phyloP scores from a whole-genome alignment of 2,329 filamentous ascomycete species.

The Exophiala lecanii-corni region DNA sequence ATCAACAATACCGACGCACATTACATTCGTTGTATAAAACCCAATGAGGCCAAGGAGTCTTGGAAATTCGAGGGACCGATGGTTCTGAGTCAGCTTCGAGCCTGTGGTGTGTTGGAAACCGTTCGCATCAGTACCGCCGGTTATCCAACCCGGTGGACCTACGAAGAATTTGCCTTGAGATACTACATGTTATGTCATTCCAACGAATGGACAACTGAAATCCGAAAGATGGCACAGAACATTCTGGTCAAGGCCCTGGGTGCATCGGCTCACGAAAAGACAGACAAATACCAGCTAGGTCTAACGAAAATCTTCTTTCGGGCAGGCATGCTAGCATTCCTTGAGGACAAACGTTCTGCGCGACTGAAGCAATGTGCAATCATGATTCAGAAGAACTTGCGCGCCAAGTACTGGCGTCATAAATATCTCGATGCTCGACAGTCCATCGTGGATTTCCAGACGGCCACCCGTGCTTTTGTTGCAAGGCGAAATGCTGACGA shows the following conservation, averaged over 20 bases:
- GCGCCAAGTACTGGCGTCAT: slow-evolving; percentile 89
- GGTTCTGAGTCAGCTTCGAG: slow-evolving; percentile 93
- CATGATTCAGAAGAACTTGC: slow-evolving; percentile 98
- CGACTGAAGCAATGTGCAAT: slow-evolving; percentile 90
- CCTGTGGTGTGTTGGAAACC: slow-evolving; percentile 97
- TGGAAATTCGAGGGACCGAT: slow-evolving; percentile 99
- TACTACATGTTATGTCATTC: slow-evolving; percentile 98
- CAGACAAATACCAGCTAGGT: slow-evolving; percentile 96
- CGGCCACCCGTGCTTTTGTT: slow-evolving; percentile 69
- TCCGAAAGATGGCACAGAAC: slow-evolving; percentile 86
- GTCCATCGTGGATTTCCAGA: slow-evolving; percentile 75
- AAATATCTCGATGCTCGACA: slow-evolving; percentile 83
- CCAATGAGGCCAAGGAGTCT: slow-evolving; percentile 90
- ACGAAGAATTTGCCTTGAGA: slow-evolving; percentile 92
- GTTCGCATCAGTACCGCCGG: slow-evolving; percentile 96
- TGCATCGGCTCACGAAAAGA: slow-evolving; percentile 64
- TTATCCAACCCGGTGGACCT: slow-evolving; percentile 97
- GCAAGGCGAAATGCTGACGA: slow-evolving; percentile 75
- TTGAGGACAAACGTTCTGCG: slow-evolving; percentile 88
- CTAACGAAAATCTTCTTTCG: slow-evolving; percentile 99
- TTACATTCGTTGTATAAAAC: slow-evolving; percentile 98
- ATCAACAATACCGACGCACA: slow-evolving; percentile 98
- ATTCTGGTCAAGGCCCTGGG: slow-evolving; percentile 87
- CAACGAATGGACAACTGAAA: slow-evolving; percentile 84
- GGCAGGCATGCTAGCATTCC: slow-evolving; percentile 95